Evolutionary conservation across 768 basidiomycete species (phyloP).

Genomic region (Hypholoma sublateritium): DNA sequence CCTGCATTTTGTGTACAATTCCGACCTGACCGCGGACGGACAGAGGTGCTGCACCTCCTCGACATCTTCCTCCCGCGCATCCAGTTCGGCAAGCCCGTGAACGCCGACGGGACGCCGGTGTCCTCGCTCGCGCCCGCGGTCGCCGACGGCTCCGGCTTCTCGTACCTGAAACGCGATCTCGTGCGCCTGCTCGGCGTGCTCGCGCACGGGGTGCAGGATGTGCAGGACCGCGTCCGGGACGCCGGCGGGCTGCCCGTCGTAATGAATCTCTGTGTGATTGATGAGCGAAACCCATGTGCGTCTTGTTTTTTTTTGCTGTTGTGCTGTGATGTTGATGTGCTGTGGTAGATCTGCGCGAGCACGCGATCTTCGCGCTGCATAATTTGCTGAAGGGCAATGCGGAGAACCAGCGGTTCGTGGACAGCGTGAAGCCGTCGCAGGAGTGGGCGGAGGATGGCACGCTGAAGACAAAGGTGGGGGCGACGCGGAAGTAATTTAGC

Average conservation of each 20-base stretch:
- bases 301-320: conserved; percentile 21
- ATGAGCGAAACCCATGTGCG: conserved; percentile 92
- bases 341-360: conserved; percentile 79
- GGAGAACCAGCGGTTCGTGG: conserved; percentile 80
- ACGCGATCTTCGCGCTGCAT: conserved; percentile 82
- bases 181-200: conserved; percentile 86
- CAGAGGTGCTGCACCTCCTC: conserved; percentile 73
- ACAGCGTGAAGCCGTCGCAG: conserved; percentile 63
- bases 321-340: conserved; percentile 10
- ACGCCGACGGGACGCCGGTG: conserved; percentile 23
- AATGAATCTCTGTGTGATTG: conserved; percentile 86
- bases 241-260: conserved; percentile 78
- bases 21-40: conserved; percentile 9
- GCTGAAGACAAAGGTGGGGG: conserved; percentile 38
- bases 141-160: conserved; percentile 59
- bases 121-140: conserved; percentile 26
- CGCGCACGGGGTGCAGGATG: conserved; percentile 57
- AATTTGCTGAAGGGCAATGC: conserved; percentile 75
- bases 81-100: conserved; percentile 69
- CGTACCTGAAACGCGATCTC: conserved; percentile 85
- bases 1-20: neutral
- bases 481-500: conserved; percentile 27
- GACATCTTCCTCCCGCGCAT: conserved; percentile 85
- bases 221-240: conserved; percentile 73
- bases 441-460: conserved; percentile 60